Evolutionary conservation across 306 rosid genomes (phyloP).

Genomic region (Quercus suber): DNA sequence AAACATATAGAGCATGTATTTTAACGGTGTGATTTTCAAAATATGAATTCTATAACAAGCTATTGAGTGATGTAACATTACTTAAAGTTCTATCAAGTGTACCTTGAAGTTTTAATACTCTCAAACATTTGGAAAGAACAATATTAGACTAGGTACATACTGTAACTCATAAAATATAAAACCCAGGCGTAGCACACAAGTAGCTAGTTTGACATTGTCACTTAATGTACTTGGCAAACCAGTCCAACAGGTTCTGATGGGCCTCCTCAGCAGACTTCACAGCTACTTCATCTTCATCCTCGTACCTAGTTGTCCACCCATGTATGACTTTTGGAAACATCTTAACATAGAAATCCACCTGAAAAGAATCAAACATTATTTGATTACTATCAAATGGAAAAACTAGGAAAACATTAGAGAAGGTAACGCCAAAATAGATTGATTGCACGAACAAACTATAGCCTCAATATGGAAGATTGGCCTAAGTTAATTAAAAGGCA

Average conservation of each 20-base stretch:
- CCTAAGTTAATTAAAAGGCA: background rate
- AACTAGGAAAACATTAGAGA: background rate
- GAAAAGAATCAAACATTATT: background rate
- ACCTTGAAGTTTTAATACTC: background rate
- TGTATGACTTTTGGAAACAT: slow-evolving; percentile 30
- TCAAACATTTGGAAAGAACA: background rate
- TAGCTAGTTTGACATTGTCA: background rate
- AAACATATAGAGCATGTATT: no score
- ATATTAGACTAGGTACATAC: background rate
- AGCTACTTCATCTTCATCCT: slow-evolving; percentile 19
- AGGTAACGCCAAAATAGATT: background rate
- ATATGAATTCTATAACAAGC: no score
- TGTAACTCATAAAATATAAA: background rate
- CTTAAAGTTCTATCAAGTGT: no score
- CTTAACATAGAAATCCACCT: slow-evolving; percentile 27
- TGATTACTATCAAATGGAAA: background rate
- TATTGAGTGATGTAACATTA: no score
- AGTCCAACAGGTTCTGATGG: slow-evolving; percentile 23
- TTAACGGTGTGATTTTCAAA: no score
- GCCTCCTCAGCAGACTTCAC: slow-evolving; percentile 34
- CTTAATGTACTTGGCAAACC: slow-evolving; percentile 24
- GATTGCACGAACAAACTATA: background rate
- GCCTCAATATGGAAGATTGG: background rate
- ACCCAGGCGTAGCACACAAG: background rate
- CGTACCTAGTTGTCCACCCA: slow-evolving; percentile 32